phyloP scores from a whole-genome alignment of 495 filamentous ascomycete species.

The Cetradonia linearis region DNA sequence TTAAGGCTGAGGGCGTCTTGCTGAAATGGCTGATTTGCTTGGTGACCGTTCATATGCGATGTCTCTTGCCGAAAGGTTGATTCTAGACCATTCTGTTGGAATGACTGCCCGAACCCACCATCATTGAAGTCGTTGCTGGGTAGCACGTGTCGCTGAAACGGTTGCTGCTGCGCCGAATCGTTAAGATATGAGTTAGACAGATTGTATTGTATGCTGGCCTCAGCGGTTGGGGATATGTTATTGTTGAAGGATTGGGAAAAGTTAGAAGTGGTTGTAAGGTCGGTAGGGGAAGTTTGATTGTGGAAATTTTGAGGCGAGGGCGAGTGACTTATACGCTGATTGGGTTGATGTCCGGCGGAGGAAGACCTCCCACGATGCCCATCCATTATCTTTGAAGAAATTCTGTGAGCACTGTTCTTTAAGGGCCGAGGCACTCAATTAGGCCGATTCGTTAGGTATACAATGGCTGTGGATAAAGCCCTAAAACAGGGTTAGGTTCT shows the following conservation, averaged over 20 bases:
- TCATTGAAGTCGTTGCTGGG: slow-evolving; percentile 21
- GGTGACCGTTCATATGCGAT: slow-evolving; percentile 13
- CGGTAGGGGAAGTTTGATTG: slow-evolving; percentile 14
- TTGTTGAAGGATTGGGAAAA: slow-evolving; percentile 20
- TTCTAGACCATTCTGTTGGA: slow-evolving; percentile 19
- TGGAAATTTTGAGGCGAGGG: slow-evolving; percentile 24
- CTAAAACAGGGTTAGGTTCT: slow-evolving; percentile 16
- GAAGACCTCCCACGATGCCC: slow-evolving; percentile 23
- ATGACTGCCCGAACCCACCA: slow-evolving; percentile 16
- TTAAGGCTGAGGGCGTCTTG: slow-evolving; percentile 17
- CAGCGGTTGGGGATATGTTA: slow-evolving; percentile 14
- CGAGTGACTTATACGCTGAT: slow-evolving; percentile 25
- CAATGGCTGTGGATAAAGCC: slow-evolving; percentile 20
- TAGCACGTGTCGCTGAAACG: slow-evolving; percentile 19
- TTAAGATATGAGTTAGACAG: slow-evolving; percentile 21
- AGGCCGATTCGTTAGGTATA: slow-evolving; percentile 13
- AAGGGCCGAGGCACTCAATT: slow-evolving; percentile 15
- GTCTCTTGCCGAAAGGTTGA: slow-evolving; percentile 15
- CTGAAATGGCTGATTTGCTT: slow-evolving; percentile 18
- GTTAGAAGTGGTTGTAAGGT: slow-evolving; percentile 13
- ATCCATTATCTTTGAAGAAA: slow-evolving; percentile 20
- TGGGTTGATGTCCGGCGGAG: slow-evolving; percentile 22
- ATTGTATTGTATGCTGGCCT: slow-evolving; percentile 18
- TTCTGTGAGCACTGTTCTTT: slow-evolving; percentile 10
- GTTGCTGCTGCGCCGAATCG: slow-evolving; percentile 13